Conservation (phyloP, 2,329 filamentous ascomycete species). For the Clonostachys rhizophaga region DNA sequence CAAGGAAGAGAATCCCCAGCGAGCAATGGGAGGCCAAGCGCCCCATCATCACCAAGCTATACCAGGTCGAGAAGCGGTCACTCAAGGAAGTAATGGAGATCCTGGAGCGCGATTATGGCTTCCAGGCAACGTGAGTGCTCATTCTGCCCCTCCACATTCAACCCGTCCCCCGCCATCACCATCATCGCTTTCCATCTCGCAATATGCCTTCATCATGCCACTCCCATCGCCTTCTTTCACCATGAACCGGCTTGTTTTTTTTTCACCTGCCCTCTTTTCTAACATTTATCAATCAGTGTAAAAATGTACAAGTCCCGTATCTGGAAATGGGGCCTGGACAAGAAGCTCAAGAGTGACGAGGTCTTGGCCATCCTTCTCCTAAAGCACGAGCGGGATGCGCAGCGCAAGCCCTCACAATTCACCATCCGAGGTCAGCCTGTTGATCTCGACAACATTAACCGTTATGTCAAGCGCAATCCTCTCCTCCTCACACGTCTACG, state of each 20-base stretch:
- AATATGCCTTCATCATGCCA: too few relatives aligned
- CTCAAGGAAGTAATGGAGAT: conserved; percentile 33
- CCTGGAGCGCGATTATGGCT: conserved; percentile 28
- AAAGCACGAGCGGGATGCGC: conserved; percentile 26
- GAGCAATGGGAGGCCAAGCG: conserved; percentile 25
- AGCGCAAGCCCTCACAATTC: conserved; percentile 24
- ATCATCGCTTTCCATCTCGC: neutral
- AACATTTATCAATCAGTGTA: conserved; percentile 14
- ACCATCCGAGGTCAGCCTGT: conserved; percentile 30
- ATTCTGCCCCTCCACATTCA: neutral
- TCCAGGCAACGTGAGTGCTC: conserved; percentile 29
- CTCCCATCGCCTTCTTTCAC: too few relatives aligned
- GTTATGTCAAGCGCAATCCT: conserved; percentile 32
- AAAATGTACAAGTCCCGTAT: conserved; percentile 38
- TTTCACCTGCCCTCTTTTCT: neutral
- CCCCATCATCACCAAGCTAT: conserved; percentile 27
- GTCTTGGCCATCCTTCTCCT: conserved; percentile 29
- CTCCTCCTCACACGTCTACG: conserved; percentile 21
- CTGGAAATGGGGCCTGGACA: conserved; percentile 33
- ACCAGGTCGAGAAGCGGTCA: conserved; percentile 32
- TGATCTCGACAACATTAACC: conserved; percentile 30
- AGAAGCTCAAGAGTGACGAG: conserved; percentile 34
- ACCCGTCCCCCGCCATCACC: neutral
- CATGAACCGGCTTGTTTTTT: too few relatives aligned
- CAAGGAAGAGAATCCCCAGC: conserved; percentile 23